These are phyloP conservation scores for Penicillium paxilli DNA, from an alignment of 495 filamentous ascomycete genomes.

Conservation along the genomic window DNA sequence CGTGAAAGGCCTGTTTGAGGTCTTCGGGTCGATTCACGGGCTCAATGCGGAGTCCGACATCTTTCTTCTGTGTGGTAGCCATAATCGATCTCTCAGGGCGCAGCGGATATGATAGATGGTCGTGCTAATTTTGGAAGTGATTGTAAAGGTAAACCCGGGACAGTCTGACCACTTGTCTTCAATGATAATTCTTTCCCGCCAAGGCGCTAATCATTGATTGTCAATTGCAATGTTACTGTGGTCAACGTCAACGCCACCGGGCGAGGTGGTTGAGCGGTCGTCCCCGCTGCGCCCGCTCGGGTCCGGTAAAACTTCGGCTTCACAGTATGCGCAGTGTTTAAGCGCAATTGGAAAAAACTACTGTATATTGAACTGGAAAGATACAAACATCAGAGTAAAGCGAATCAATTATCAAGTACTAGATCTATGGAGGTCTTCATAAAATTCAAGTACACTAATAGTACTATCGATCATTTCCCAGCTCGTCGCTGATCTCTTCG, in stretches of 20 bases:
- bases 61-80: not conserved
- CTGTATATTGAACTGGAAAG: too few relatives aligned
- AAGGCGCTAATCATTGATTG: not conserved
- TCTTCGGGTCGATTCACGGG: conserved; percentile 1
- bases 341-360: too few relatives aligned
- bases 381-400: too few relatives aligned
- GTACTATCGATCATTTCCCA: too few relatives aligned
- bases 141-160: too few relatives aligned
- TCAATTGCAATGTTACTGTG: not conserved
- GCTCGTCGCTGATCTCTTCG: not conserved
- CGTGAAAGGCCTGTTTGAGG: conserved; percentile 7
- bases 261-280: not conserved
- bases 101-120: too few relatives aligned
- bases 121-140: too few relatives aligned
- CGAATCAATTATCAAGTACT: too few relatives aligned
- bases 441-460: too few relatives aligned
- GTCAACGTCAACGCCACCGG: not conserved
- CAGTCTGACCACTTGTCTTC: not conserved
- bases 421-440: too few relatives aligned
- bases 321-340: too few relatives aligned
- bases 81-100: not conserved
- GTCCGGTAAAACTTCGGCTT: not conserved
- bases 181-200: not conserved
- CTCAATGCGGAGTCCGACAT: not conserved
- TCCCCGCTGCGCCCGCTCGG: not conserved